Evolutionary conservation across 192 early-diverging fungal species (phyloP).

Genomic region (Coemansia sp.): DNA sequence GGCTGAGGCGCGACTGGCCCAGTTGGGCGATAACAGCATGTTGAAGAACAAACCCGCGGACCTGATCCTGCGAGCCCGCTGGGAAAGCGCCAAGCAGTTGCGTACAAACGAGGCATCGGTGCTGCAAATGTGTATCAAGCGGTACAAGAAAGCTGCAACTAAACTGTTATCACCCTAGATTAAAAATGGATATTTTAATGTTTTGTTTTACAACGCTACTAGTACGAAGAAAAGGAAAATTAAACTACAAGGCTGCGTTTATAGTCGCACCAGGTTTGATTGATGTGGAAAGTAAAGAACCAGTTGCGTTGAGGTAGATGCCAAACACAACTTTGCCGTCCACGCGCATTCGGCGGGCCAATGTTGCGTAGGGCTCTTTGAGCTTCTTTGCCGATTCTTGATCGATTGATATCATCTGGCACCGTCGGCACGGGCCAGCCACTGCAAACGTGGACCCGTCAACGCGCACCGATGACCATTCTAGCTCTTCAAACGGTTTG

Average conservation of each 20-base stretch:
- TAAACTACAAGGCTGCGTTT: background rate
- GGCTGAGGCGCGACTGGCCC: slow-evolving; percentile 23
- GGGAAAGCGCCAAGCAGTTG: slow-evolving; percentile 39
- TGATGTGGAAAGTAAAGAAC: background rate
- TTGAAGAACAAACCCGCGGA: slow-evolving; percentile 13
- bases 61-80: slow-evolving; percentile 11
- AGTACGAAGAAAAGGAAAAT: background rate
- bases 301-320: slow-evolving; percentile 28
- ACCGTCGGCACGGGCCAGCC: slow-evolving; percentile 65
- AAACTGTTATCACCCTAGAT: slow-evolving; percentile 17
- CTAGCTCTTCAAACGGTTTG: slow-evolving; percentile 69
- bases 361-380: slow-evolving; percentile 65
- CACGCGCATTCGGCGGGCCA: slow-evolving; percentile 41
- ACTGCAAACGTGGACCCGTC: slow-evolving; percentile 22
- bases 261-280: background rate
- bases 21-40: slow-evolving; percentile 24
- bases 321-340: slow-evolving; percentile 53
- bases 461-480: slow-evolving; percentile 46
- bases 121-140: slow-evolving; percentile 28
- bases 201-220: background rate
- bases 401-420: slow-evolving; percentile 76
- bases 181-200: background rate
- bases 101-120: slow-evolving; percentile 33
- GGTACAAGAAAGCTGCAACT: slow-evolving; percentile 27
- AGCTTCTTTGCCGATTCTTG: slow-evolving; percentile 59